Base-by-base conservation (phyloP, 352 stramenopile species). In the Pythium graminicola region DNA sequence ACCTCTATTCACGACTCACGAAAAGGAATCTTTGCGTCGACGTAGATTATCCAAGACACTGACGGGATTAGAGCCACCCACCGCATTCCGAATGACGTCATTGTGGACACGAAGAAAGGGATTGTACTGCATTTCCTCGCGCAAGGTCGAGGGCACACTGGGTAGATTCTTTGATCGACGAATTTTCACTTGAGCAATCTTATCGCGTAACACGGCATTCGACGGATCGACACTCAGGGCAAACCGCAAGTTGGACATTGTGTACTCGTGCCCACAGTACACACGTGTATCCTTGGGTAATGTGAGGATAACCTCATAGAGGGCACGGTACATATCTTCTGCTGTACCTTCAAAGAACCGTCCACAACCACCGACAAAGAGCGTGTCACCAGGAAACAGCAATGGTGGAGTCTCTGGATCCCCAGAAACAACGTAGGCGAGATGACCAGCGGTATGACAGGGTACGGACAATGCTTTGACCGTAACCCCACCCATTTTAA, bases 261-360 rank as follows among this genome's bases (percentile, higher is more conserved):
- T 97, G 59, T 98, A 98, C 74, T 96, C 86, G 58, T 96, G 86
- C 16, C 86, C 85, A 52, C 84, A 95, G 64, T 95, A 96, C 14
- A 95, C 76, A 31, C 81, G 82, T 1, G 86, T 96, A 54, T 94
- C 83, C 46, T 86, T 86, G 6, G 82, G 84, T 7, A 96, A 67
- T 22, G 73, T 88, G 8, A 89, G 69, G 46, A 96, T 85, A 7
- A 95, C 85, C 43, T 91, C 81, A 54, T 92, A 91, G 40, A 96
- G 62, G 6, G 84, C 85, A 17, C 67, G 74, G 59, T 94, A 92
- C 85, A 96, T 95, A 45, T 96, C 81, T 44, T 91, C 75, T 0
- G 84, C 77, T 3, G 75, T 89, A 32, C 86, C 86, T 70, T 96
- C 85, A 57, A 96, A 95, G 67, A 96, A 96, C 6, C 71, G 71